A percentile compares a stretch with the other conserved stretches of the same genome.
These are phyloP conservation scores for Phytopythium montanum DNA, from an alignment of 352 stramenopile species.

Conservation along the genomic window DNA sequence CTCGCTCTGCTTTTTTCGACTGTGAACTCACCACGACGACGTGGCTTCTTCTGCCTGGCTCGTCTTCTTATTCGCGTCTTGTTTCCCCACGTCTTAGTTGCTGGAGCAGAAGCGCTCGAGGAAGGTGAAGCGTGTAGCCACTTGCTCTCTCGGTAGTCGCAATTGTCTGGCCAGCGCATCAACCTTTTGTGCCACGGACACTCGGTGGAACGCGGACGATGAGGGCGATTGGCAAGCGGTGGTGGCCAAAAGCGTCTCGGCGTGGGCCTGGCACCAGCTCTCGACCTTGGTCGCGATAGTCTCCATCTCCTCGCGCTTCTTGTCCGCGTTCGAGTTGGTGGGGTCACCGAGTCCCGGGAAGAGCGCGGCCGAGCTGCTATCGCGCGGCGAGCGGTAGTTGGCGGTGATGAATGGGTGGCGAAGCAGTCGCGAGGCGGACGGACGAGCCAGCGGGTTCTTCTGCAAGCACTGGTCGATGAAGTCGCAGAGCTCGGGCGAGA, in stretches of 20 bases:
- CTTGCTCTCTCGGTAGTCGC: constrained; percentile 44
- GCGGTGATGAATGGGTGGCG: constrained; percentile 69
- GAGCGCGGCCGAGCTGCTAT: constrained; percentile 19
- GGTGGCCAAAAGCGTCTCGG: constrained; percentile 29
- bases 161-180: constrained; percentile 42
- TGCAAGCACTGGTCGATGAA: constrained; percentile 78
- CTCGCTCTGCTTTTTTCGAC: neutral
- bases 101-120: constrained; percentile 31
- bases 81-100: constrained; percentile 1
- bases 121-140: constrained; percentile 53
- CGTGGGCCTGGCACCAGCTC: constrained; percentile 51
- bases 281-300: constrained; percentile 46
- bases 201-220: constrained; percentile 17
- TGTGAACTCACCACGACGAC: too few species aligned
- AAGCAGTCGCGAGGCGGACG: constrained; percentile 43
- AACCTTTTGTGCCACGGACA: constrained; percentile 28
- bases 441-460: constrained; percentile 70
- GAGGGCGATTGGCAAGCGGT: constrained; percentile 5
- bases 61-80: neutral
- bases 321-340: constrained; percentile 15
- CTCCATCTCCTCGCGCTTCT: constrained; percentile 38
- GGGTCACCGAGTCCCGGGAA: constrained; percentile 15
- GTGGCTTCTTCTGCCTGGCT: neutral
- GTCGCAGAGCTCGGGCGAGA: constrained; percentile 67
- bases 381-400: constrained; percentile 38